Evolutionary conservation across 441 rosid species (phyloP).

Genomic region (Populus trichocarpa): DNA sequence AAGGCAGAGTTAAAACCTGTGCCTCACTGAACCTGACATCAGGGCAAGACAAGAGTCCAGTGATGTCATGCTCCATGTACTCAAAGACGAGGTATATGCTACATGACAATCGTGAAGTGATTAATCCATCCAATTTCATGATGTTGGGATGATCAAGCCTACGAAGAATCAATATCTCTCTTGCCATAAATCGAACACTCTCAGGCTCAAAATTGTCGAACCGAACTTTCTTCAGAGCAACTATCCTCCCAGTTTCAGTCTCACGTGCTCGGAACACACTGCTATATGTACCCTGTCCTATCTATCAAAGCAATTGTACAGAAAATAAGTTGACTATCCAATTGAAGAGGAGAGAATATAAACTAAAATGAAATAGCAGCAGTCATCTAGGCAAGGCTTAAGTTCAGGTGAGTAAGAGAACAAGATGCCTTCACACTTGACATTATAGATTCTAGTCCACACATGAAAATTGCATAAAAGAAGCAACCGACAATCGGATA

Average conservation of each 20-base stretch:
- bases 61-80: constrained; percentile 95
- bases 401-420: too few species aligned
- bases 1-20: constrained; percentile 53
- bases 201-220: constrained; percentile 94
- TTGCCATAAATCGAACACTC: constrained; percentile 95
- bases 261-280: constrained; percentile 84
- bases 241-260: constrained; percentile 67
- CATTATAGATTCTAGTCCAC: background rate
- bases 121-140: constrained; percentile 77
- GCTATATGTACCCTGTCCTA: constrained; percentile 96
- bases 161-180: constrained; percentile 83
- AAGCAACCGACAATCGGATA: background rate
- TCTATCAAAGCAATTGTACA: constrained; percentile 35
- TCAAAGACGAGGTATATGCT: constrained; percentile 85
- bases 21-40: constrained; percentile 73
- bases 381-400: background rate
- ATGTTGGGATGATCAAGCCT: constrained; percentile 83
- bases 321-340: constrained; percentile 1
- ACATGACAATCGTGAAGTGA: constrained; percentile 71
- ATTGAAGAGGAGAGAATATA: background rate
- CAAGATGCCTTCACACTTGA: too few species aligned
- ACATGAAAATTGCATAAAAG: background rate
- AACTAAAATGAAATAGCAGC: background rate
- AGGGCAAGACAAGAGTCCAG: constrained; percentile 84
- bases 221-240: constrained; percentile 88